Percentiles rank a stretch among this genome's conserved stretches.
phyloP scores from a whole-genome alignment of 108 stramenopile species.

The Cyclotella cryptica region DNA sequence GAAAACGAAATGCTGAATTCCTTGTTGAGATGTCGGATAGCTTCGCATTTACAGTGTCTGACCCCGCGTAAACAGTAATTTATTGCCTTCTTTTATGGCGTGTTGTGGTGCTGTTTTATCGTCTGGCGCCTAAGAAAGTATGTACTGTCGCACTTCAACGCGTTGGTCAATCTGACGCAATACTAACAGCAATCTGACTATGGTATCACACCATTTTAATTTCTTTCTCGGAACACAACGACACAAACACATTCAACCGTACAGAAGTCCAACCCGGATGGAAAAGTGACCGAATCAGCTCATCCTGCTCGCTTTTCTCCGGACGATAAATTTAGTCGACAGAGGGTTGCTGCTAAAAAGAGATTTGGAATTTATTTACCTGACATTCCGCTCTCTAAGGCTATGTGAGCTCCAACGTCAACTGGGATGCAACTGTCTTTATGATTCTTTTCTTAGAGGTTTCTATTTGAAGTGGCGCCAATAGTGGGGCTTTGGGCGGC shows the following conservation, averaged over 20 bases:
- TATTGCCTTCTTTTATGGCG: not conserved
- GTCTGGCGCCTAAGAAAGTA: too few relatives aligned
- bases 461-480: too few relatives aligned
- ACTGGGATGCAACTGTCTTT: not conserved
- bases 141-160: not conserved
- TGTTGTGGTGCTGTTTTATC: too few relatives aligned
- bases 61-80: not conserved
- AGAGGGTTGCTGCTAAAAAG: constrained; percentile 97
- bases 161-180: not conserved
- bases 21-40: constrained; percentile 1
- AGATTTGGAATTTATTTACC: constrained; percentile 97
- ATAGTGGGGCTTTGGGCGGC: too few relatives aligned
- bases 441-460: not conserved
- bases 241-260: not conserved
- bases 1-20: constrained; percentile 22
- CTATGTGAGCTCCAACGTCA: constrained; percentile 47
- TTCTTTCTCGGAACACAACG: too few relatives aligned
- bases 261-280: constrained; percentile 90
- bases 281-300: constrained; percentile 90
- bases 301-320: constrained; percentile 99
- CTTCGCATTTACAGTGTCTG: not conserved
- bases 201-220: not conserved
- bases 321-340: constrained; percentile 98
- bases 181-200: not conserved
- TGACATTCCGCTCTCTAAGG: constrained; percentile 74